phyloP scores from a whole-genome alignment of 2,329 filamentous ascomycete genomes.

The Botrytis pseudocinerea region DNA sequence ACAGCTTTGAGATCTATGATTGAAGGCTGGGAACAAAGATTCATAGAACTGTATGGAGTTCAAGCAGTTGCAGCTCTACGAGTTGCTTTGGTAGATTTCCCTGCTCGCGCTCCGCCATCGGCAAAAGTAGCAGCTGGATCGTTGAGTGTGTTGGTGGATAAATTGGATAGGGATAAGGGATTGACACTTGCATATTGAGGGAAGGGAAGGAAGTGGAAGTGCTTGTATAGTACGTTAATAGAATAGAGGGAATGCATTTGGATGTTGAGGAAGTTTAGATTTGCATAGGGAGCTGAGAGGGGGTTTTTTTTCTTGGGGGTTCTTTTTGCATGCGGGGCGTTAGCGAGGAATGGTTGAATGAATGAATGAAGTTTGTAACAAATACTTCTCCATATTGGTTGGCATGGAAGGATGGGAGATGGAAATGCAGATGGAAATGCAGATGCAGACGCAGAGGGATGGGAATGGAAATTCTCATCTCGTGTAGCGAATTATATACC shows the following conservation, averaged over 20 bases:
- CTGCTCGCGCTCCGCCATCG: constrained; percentile 40
- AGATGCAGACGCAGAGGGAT: background rate
- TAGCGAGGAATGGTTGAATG: background rate
- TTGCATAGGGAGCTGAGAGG: background rate
- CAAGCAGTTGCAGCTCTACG: constrained; percentile 71
- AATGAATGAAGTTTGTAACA: background rate
- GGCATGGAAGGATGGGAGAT: background rate
- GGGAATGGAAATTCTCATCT: background rate
- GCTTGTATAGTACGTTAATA: constrained; percentile 9
- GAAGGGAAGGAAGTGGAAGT: background rate
- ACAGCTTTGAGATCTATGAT: constrained; percentile 72
- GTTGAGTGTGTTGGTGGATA: constrained; percentile 24
- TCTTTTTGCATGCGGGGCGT: background rate
- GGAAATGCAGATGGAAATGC: background rate
- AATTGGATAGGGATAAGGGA: constrained; percentile 24
- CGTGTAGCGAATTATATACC: constrained; percentile 14
- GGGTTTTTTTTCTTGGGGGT: background rate
- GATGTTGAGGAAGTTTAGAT: background rate
- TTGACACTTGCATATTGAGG: constrained; percentile 11
- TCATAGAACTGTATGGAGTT: constrained; percentile 79
- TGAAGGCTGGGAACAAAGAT: constrained; percentile 69
- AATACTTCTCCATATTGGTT: background rate
- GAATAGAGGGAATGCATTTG: background rate
- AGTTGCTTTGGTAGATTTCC: constrained; percentile 73
- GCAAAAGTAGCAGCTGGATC: constrained; percentile 14